These are phyloP conservation scores for Bathelium albidoporum DNA, from an alignment of 495 filamentous ascomycete genomes.

Conservation along the genomic window DNA sequence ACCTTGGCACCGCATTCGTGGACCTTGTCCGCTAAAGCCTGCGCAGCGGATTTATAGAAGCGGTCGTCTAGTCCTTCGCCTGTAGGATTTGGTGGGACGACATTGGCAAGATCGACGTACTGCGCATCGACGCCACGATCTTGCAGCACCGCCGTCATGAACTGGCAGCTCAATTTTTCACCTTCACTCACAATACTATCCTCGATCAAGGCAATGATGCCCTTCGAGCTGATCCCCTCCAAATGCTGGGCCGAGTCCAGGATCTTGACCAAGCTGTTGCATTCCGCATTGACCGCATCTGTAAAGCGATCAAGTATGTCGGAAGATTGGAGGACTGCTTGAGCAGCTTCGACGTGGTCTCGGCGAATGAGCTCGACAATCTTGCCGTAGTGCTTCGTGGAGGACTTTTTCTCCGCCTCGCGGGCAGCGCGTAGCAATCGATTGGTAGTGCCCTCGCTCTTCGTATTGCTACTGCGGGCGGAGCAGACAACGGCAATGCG, in stretches of 20 bases:
- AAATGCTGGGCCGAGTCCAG: constrained; percentile 46
- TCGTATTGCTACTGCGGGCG: constrained; percentile 79
- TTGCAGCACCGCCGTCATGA: constrained; percentile 71
- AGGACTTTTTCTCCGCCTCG: constrained; percentile 53
- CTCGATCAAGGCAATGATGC: constrained; percentile 36
- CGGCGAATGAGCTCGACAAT: constrained; percentile 64
- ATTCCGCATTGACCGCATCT: constrained; percentile 62
- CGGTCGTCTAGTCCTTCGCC: constrained; percentile 53
- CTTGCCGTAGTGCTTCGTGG: constrained; percentile 51
- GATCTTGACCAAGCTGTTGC: constrained; percentile 47
- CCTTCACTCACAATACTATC: constrained; percentile 87
- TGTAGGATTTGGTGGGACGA: constrained; percentile 51
- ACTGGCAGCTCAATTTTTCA: constrained; percentile 84
- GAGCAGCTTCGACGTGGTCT: constrained; percentile 56
- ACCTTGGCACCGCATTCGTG: constrained; percentile 49
- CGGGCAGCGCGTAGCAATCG: constrained; percentile 64
- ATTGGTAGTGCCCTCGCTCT: constrained; percentile 87
- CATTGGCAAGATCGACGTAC: constrained; percentile 75
- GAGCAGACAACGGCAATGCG: constrained; percentile 86
- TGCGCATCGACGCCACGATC: constrained; percentile 70
- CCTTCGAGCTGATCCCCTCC: constrained; percentile 64
- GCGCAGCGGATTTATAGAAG: constrained; percentile 70
- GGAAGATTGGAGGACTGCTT: constrained; percentile 46
- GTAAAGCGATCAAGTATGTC: constrained; percentile 44
- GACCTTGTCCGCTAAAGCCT: constrained; percentile 55